Evolutionary conservation across 2,329 filamentous ascomycete genomes (phyloP).

Genomic region (Diaporthe capsici): DNA sequence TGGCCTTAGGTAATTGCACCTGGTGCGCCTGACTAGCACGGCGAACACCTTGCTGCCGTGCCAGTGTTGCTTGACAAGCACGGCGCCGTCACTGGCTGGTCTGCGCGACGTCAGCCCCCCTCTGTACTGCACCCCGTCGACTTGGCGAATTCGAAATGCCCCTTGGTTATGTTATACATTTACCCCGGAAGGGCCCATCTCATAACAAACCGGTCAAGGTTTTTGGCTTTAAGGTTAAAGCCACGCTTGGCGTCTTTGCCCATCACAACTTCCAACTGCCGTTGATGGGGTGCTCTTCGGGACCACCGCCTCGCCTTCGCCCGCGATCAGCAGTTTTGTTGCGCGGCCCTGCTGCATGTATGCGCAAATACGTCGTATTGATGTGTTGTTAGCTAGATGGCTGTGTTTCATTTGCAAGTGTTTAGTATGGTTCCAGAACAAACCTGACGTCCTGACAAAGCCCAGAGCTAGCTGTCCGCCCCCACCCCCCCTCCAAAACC

Average conservation of each 20-base stretch:
- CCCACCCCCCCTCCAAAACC: neutral
- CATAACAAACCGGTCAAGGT: conserved; percentile 1
- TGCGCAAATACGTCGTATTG: conserved; percentile 23
- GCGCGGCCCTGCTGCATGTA: conserved; percentile 18
- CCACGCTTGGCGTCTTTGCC: conserved; percentile 3
- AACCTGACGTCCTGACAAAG: neutral
- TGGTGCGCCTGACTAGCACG: conserved; percentile 22
- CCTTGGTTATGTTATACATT: conserved; percentile 3
- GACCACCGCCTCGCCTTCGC: conserved; percentile 1
- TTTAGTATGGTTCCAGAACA: conserved; percentile 20
- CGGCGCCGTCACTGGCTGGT: neutral
- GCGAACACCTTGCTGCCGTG: neutral
- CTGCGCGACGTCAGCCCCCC: conserved; percentile 20
- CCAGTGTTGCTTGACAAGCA: neutral
- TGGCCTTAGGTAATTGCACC: conserved; percentile 27
- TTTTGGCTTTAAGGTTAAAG: conserved; percentile 30
- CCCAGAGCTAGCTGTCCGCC: neutral
- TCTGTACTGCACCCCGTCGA: neutral
- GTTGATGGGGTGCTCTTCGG: conserved; percentile 14
- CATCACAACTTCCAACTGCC: conserved; percentile 20
- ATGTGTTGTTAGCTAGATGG: conserved; percentile 10
- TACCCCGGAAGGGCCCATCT: neutral
- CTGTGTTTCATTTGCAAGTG: neutral
- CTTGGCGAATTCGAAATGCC: neutral
- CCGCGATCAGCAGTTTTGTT: conserved; percentile 11